Conservation (phyloP, 2,329 filamentous ascomycete genomes). For the Botrytis sinoallii region DNA sequence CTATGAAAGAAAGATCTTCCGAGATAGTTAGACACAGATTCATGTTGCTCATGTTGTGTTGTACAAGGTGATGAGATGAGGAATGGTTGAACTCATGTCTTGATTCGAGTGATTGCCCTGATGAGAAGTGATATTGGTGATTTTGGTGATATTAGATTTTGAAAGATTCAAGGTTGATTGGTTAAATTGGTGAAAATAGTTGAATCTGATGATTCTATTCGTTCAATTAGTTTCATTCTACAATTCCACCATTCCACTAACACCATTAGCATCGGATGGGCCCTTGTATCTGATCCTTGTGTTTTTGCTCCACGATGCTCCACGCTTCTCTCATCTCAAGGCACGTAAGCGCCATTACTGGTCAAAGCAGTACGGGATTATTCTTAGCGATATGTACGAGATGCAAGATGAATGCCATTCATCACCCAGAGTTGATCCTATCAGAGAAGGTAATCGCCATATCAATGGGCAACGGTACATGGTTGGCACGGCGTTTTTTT, state of each 20-base stretch:
- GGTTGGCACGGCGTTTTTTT: slow-evolving; percentile 11
- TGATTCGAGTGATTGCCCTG: slow-evolving; percentile 8
- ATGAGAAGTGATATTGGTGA: background rate
- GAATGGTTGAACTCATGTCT: slow-evolving; percentile 5
- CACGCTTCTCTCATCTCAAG: background rate
- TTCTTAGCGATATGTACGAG: slow-evolving; percentile 16
- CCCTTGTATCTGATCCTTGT: background rate
- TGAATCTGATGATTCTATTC: background rate
- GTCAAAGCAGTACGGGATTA: slow-evolving; percentile 7
- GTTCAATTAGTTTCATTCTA: background rate
- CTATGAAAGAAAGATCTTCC: slow-evolving; percentile 2
- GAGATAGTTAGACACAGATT: background rate
- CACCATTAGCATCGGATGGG: background rate
- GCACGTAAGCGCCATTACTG: slow-evolving; percentile 17
- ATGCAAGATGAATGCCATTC: slow-evolving; percentile 11
- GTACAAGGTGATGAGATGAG: slow-evolving; percentile 9
- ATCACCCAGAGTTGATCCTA: background rate
- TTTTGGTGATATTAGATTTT: background rate
- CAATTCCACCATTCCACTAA: background rate
- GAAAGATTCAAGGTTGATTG: background rate
- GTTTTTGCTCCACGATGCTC: background rate
- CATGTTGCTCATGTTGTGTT: slow-evolving; percentile 10
- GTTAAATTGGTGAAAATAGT: background rate
- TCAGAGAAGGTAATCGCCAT: background rate
- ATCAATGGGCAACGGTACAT: background rate